Percentiles rank a stretch among this genome's conserved stretches.
Conservation (phyloP, 2,329 filamentous ascomycete genomes). For the Chaetomium globosum region DNA sequence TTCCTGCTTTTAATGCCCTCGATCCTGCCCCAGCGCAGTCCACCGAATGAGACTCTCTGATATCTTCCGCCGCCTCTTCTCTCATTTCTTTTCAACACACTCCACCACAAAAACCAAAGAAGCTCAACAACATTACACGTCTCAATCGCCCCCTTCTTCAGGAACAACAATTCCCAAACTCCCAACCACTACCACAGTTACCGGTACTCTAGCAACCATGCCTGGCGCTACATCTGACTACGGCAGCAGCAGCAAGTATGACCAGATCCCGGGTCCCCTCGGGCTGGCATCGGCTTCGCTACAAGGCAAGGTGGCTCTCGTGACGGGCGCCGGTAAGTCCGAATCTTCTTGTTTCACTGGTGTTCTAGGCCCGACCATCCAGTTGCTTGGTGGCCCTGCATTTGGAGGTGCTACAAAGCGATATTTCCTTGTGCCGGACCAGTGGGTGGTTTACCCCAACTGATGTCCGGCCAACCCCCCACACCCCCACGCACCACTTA, state of each 20-base stretch:
- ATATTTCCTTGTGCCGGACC: constrained; percentile 18
- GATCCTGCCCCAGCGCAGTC: not conserved
- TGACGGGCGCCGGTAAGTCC: constrained; percentile 43
- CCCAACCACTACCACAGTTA: constrained; percentile 2
- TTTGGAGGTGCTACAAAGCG: not conserved
- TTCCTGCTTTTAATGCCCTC: not conserved
- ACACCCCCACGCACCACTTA: constrained; percentile 11
- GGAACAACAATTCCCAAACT: constrained; percentile 24
- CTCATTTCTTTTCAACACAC: constrained; percentile 29
- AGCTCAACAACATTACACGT: constrained; percentile 17
- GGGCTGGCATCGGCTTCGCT: constrained; percentile 40
- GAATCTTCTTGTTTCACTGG: not conserved
- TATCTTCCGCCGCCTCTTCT: constrained; percentile 34
- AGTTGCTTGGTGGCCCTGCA: not conserved
- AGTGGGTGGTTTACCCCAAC: constrained; percentile 36
- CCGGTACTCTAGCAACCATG: constrained; percentile 27
- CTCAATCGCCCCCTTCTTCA: constrained; percentile 23
- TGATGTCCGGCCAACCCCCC: constrained; percentile 32
- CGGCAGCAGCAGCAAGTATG: constrained; percentile 38
- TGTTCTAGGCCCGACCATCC: not conserved
- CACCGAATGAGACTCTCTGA: constrained; percentile 31
- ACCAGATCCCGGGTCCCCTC: constrained; percentile 41
- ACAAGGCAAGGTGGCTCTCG: constrained; percentile 43
- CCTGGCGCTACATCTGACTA: constrained; percentile 29
- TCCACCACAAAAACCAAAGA: constrained; percentile 27